Conservation (phyloP, 2,329 filamentous ascomycete species). For the Paramyrothecium roridum region DNA sequence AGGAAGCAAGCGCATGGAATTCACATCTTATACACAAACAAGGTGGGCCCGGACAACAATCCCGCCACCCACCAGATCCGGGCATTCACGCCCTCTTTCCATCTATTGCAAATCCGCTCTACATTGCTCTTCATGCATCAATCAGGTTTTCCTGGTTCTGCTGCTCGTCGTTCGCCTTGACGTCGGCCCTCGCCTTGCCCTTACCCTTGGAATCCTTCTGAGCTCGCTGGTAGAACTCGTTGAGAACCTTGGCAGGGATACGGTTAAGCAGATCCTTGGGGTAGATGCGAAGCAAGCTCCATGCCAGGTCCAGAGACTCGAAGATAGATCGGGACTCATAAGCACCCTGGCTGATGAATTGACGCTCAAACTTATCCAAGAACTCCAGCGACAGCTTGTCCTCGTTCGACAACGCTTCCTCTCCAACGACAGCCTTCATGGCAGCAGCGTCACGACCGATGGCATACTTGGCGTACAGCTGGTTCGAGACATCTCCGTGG, state of each 20-base stretch:
- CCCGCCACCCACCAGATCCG: conserved; percentile 16
- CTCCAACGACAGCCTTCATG: conserved; percentile 99
- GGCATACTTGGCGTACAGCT: conserved; percentile 99
- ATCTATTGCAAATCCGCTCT: conserved; percentile 16
- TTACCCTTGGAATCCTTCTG: conserved; percentile 61
- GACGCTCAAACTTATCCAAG: conserved; percentile 95
- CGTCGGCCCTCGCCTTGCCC: conserved; percentile 50
- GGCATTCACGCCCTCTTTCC: conserved; percentile 14
- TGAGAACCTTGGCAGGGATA: conserved; percentile 78
- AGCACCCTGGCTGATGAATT: conserved; percentile 86
- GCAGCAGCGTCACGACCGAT: conserved; percentile 96
- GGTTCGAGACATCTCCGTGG: conserved; percentile 97
- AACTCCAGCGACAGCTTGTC: conserved; percentile 98
- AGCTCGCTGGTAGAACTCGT: conserved; percentile 77
- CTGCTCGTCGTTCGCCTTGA: conserved; percentile 32
- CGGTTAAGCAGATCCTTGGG: conserved; percentile 98
- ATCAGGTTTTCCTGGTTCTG: conserved; percentile 57
- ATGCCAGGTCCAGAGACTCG: conserved; percentile 93
- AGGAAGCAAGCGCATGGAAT: neutral
- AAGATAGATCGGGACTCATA: conserved; percentile 91
- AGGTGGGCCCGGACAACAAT: conserved; percentile 9
- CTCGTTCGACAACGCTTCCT: conserved; percentile 91
- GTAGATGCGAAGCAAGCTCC: conserved; percentile 95
- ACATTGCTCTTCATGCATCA: conserved; percentile 42
- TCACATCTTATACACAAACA: neutral